phyloP scores from a whole-genome alignment of 768 basidiomycete genomes.

The Pleurotus sapidus region DNA sequence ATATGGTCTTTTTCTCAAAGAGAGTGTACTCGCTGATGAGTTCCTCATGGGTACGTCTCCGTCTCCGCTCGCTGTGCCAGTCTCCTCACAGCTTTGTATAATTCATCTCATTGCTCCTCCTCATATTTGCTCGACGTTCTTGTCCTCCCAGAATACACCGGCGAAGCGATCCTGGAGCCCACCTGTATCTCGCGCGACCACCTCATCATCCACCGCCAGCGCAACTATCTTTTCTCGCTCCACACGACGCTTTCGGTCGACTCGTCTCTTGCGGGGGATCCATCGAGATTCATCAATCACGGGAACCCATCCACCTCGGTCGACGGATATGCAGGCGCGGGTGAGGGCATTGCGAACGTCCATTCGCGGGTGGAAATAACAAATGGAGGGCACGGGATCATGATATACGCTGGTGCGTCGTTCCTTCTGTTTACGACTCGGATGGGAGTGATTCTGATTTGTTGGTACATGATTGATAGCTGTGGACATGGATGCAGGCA shows the following conservation, averaged over 20 bases:
- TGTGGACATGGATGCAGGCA: constrained; percentile 33
- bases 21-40: constrained; percentile 41
- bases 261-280: constrained; percentile 53
- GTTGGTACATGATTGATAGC: constrained; percentile 22
- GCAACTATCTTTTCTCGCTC: constrained; percentile 64
- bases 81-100: too few relatives aligned
- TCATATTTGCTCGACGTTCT: too few relatives aligned
- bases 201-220: constrained; percentile 33
- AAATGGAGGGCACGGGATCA: constrained; percentile 67
- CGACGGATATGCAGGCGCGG: constrained; percentile 41
- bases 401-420: constrained; percentile 48
- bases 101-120: too few relatives aligned
- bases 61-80: neutral
- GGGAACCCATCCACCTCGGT: constrained; percentile 13
- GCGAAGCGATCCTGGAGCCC: constrained; percentile 52
- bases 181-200: constrained; percentile 51
- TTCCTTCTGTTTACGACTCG: neutral
- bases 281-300: constrained; percentile 72
- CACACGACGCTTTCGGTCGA: constrained; percentile 50
- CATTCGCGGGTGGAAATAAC: constrained; percentile 32
- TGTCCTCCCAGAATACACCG: constrained; percentile 54
- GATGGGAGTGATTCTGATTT: neutral
- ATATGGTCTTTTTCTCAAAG: constrained; percentile 50
- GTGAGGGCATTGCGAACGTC: neutral
- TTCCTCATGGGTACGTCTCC: constrained; percentile 41